Conservation (phyloP, 1,284 basidiomycete species). For the Athelia psychrophila region DNA sequence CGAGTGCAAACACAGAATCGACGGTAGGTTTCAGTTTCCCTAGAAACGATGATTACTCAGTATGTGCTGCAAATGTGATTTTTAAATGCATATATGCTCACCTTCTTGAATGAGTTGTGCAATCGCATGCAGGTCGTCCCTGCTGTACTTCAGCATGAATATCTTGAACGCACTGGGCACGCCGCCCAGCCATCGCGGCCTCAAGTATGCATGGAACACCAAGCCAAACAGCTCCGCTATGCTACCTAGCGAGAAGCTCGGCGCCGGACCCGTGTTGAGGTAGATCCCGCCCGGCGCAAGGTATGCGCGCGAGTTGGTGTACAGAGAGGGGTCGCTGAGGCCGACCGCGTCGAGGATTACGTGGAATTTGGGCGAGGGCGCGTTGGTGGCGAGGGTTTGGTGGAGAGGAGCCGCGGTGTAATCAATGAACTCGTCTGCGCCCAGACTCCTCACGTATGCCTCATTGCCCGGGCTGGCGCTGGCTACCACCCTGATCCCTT, state of each 20-base stretch:
- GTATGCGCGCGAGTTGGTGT: slow-evolving; percentile 38
- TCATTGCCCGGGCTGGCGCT: slow-evolving; percentile 54
- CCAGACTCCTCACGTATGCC: slow-evolving; percentile 36
- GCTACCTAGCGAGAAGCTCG: slow-evolving; percentile 17
- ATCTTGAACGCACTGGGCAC: slow-evolving; percentile 36
- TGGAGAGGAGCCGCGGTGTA: slow-evolving; percentile 50
- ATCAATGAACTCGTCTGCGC: slow-evolving; percentile 54
- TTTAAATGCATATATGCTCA: slow-evolving; percentile 15
- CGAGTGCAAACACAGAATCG: slow-evolving; percentile 54
- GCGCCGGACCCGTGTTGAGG: slow-evolving; percentile 40
- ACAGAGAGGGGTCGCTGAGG: slow-evolving; percentile 32
- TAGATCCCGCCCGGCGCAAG: slow-evolving; percentile 44
- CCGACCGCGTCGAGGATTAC: slow-evolving; percentile 42
- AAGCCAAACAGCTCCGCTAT: slow-evolving; percentile 23
- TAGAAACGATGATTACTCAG: slow-evolving; percentile 12
- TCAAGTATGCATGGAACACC: slow-evolving; percentile 22
- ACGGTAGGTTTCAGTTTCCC: slow-evolving; percentile 56
- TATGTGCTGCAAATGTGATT: background rate
- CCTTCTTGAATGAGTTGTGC: slow-evolving; percentile 40
- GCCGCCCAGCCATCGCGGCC: slow-evolving; percentile 48
- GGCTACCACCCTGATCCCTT: slow-evolving; percentile 52
- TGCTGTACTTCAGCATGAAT: slow-evolving; percentile 26
- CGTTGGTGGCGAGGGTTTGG: slow-evolving; percentile 34
- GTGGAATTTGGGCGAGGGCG: slow-evolving; percentile 37
- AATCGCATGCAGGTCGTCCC: slow-evolving; percentile 33